Percentiles rank a stretch among this genome's conserved stretches.
These are phyloP conservation scores for Aureobasidium sp. DNA, from an alignment of 2,329 filamentous ascomycete genomes.

Conservation along the genomic window DNA sequence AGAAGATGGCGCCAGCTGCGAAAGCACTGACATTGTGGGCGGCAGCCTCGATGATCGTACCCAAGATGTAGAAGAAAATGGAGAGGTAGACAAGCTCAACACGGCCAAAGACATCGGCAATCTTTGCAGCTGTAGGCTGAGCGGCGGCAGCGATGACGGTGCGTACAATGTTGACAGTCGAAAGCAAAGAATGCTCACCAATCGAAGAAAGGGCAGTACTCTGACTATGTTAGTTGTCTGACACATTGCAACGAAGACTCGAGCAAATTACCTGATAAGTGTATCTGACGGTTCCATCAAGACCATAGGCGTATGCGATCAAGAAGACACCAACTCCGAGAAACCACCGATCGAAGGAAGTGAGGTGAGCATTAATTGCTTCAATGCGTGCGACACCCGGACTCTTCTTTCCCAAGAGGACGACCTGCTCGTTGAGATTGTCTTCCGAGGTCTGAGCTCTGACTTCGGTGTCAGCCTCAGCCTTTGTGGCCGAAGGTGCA, in stretches of 20 bases:
- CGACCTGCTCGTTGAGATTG: conserved; percentile 4
- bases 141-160: conserved; percentile 54
- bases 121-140: conserved; percentile 49
- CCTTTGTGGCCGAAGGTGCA: neutral
- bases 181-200: conserved; percentile 47
- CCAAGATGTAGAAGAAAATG: conserved; percentile 50
- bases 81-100: conserved; percentile 52
- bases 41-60: conserved; percentile 50
- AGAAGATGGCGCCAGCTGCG: conserved; percentile 52
- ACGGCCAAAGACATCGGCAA: conserved; percentile 53
- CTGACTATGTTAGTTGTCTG: conserved; percentile 23
- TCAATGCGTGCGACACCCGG: conserved; percentile 56
- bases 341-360: conserved; percentile 45
- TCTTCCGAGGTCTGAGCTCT: neutral
- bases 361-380: conserved; percentile 49
- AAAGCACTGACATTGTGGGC: conserved; percentile 46
- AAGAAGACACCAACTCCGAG: conserved; percentile 58
- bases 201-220: conserved; percentile 50
- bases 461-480: neutral
- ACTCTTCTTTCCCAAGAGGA: conserved; percentile 30
- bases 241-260: neutral
- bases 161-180: conserved; percentile 53
- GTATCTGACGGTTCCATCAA: conserved; percentile 52
- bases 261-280: conserved; percentile 39
- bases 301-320: conserved; percentile 56